Evolutionary conservation across 345 rosid genomes (phyloP).

Genomic region (Eucalyptus regnans): DNA sequence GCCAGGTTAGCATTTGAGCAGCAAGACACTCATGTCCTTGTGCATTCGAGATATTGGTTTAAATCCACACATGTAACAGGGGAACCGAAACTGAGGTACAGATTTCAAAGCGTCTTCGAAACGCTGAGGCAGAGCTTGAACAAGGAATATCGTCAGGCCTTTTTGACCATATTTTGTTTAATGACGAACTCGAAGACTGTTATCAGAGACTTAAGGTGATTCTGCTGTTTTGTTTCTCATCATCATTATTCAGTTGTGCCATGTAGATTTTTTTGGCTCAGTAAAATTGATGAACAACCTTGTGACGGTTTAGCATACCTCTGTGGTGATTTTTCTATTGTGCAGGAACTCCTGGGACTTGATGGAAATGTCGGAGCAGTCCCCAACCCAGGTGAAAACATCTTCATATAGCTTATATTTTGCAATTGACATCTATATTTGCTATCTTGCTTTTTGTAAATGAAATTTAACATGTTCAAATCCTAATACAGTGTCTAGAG

Average conservation of each 20-base stretch:
- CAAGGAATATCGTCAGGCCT: slow-evolving; percentile 62
- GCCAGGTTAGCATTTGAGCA: slow-evolving; percentile 35
- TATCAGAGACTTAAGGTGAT: slow-evolving; percentile 73
- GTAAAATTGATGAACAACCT: neutral
- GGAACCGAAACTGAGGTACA: slow-evolving; percentile 91
- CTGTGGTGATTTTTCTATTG: neutral
- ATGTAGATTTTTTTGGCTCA: neutral
- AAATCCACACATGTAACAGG: slow-evolving; percentile 24
- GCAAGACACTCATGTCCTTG: neutral
- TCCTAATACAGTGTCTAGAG: slow-evolving; percentile 34
- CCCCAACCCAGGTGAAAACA: slow-evolving; percentile 40
- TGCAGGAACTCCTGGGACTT: slow-evolving; percentile 46
- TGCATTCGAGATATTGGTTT: neutral
- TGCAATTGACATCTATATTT: neutral
- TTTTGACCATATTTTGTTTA: slow-evolving; percentile 52
- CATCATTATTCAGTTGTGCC: neutral
- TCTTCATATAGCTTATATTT: neutral
- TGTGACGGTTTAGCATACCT: neutral
- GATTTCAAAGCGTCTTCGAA: slow-evolving; percentile 60
- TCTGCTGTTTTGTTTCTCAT: neutral
- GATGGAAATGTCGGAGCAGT: slow-evolving; percentile 17
- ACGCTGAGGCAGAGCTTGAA: slow-evolving; percentile 69
- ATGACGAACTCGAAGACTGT: slow-evolving; percentile 77
- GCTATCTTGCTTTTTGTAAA: neutral
- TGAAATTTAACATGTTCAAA: neutral